phyloP scores from a whole-genome alignment of 352 stramenopile species.

The Achlya hypogyna region DNA sequence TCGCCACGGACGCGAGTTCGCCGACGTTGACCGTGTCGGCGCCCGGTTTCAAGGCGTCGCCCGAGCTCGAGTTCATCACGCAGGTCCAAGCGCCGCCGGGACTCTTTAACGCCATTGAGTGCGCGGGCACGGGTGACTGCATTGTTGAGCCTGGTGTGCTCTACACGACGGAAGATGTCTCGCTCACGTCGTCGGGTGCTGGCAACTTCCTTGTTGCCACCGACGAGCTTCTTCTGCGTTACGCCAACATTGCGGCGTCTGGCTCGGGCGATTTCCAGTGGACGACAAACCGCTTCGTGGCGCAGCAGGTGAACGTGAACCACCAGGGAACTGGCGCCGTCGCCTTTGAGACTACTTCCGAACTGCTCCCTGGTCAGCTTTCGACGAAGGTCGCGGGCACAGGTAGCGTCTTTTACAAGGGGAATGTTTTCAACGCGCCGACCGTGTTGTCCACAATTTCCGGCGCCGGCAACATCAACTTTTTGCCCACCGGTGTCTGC shows the following conservation, averaged over 20 bases:
- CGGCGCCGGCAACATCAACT: conserved; percentile 17
- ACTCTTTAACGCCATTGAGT: conserved; percentile 12
- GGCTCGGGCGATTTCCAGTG: conserved; percentile 15
- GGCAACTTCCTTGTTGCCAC: conserved; percentile 17
- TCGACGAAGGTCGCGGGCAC: background rate
- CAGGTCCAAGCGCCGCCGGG: background rate
- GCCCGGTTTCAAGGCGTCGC: background rate
- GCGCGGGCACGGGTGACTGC: conserved; percentile 8
- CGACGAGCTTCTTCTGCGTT: conserved; percentile 1
- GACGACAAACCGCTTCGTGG: background rate
- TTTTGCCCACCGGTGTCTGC: conserved; percentile 2
- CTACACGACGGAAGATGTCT: background rate
- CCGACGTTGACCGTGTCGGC: conserved; percentile 1
- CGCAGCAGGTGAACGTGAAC: conserved; percentile 1
- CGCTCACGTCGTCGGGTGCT: conserved; percentile 7
- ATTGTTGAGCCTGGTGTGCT: conserved; percentile 3
- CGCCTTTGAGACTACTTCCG: background rate
- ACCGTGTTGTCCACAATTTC: background rate
- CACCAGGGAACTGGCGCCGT: background rate
- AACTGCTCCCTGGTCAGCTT: conserved; percentile 6
- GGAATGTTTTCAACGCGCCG: conserved; percentile 1
- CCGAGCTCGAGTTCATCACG: conserved; percentile 4
- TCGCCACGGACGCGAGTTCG: conserved; percentile 8
- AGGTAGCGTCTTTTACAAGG: conserved; percentile 12
- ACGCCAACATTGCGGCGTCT: background rate